Conservation (phyloP, 768 basidiomycete genomes). For the Suillus americanus region DNA sequence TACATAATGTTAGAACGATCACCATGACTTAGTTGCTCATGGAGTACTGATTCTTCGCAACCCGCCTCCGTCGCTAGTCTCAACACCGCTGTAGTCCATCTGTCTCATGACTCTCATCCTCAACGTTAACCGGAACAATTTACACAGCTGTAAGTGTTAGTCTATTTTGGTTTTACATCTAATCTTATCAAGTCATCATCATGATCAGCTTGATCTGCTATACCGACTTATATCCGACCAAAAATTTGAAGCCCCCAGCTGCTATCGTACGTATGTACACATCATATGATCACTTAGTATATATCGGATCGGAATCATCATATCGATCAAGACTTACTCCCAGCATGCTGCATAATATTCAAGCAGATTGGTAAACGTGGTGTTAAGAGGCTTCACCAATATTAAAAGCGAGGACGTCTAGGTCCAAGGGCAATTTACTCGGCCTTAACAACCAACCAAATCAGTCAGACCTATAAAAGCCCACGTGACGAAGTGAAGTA, state of each 20-base stretch:
- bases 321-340: not conserved
- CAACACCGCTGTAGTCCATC: not conserved
- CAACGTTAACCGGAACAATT: not conserved
- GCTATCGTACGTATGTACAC: not conserved
- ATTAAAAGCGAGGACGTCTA: not conserved
- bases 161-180: conserved; percentile 1
- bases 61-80: too few species aligned
- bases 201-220: not conserved
- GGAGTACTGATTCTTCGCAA: too few species aligned
- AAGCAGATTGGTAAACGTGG: not conserved
- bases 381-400: not conserved
- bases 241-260: not conserved
- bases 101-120: not conserved
- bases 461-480: not conserved
- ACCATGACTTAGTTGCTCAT: too few species aligned
- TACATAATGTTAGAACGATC: too few species aligned
- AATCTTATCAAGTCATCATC: conserved; percentile 3
- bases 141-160: too few species aligned
- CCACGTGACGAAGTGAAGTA: too few species aligned
- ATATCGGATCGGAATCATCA: not conserved
- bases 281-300: not conserved
- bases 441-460: not conserved
- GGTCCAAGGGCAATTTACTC: not conserved
- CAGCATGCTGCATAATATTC: not conserved
- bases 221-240: not conserved